phyloP scores from a whole-genome alignment of 768 basidiomycete genomes.

The Kwoniella botswanensis region DNA sequence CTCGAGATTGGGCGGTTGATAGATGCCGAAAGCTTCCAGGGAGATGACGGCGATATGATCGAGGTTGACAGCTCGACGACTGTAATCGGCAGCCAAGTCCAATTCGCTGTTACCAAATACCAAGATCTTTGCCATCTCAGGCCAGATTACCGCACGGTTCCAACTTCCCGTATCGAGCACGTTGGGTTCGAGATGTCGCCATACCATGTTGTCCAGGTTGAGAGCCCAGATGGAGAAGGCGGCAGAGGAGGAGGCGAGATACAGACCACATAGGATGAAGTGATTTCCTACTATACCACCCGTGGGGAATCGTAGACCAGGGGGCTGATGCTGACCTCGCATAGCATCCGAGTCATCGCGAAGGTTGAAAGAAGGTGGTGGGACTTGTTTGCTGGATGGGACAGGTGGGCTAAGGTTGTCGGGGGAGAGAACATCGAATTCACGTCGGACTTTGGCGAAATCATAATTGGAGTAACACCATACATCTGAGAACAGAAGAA shows the following conservation, averaged over 20 bases:
- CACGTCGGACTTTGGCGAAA: conserved; percentile 82
- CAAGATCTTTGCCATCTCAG: conserved; percentile 79
- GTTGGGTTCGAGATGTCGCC: conserved; percentile 47
- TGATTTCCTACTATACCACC: conserved; percentile 83
- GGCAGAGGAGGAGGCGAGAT: conserved; percentile 90
- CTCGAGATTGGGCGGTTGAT: conserved; percentile 74
- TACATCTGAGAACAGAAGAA: conserved; percentile 64
- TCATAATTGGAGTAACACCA: conserved; percentile 96
- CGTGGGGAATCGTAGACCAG: conserved; percentile 93
- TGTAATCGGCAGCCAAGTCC: conserved; percentile 55
- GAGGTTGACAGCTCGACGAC: conserved; percentile 52
- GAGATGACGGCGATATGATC: conserved; percentile 89
- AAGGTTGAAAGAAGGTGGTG: conserved; percentile 68
- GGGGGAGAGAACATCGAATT: conserved; percentile 88
- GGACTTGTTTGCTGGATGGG: conserved; percentile 29
- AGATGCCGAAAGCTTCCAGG: conserved; percentile 93
- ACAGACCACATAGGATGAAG: conserved; percentile 93
- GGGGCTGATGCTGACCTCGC: conserved; percentile 77
- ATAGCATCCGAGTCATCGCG: conserved; percentile 80
- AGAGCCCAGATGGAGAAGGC: conserved; percentile 97
- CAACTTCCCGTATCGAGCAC: conserved; percentile 84
- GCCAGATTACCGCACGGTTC: conserved; percentile 90
- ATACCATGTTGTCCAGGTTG: conserved; percentile 65
- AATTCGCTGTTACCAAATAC: conserved; percentile 81
- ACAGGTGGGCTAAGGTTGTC: conserved; percentile 5